A percentile compares a stretch with the other conserved stretches of the same genome.
Conservation (phyloP, 2,329 filamentous ascomycete genomes). For the Pseudopithomyces maydicus region DNA sequence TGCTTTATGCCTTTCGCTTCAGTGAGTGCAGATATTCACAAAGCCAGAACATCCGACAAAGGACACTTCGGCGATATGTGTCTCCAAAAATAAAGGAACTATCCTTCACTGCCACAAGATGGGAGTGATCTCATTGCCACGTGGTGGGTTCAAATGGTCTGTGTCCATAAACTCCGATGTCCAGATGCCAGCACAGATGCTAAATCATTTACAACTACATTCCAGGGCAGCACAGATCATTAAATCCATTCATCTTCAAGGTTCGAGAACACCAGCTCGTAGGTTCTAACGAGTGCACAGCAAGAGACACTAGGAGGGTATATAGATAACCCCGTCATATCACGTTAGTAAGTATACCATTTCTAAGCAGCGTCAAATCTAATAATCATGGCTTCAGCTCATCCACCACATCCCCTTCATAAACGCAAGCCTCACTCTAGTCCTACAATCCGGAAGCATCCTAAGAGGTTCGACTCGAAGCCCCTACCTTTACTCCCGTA, state of each 20-base stretch:
- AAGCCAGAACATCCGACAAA: background rate
- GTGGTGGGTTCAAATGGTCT: background rate
- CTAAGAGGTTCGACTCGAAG: background rate
- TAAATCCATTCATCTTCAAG: background rate
- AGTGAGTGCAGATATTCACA: too few relatives aligned
- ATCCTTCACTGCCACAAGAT: background rate
- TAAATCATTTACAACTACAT: background rate
- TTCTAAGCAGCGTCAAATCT: background rate
- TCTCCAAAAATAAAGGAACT: background rate
- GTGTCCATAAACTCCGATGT: background rate
- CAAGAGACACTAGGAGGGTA: background rate
- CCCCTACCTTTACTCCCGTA: background rate
- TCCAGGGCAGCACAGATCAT: background rate
- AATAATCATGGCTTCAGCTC: background rate
- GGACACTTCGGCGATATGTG: background rate
- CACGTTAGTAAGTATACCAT: background rate
- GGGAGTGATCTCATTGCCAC: background rate
- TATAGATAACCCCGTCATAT: background rate
- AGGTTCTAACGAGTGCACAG: background rate
- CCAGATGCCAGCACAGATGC: background rate
- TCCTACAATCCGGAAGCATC: background rate
- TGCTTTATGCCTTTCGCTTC: too few relatives aligned
- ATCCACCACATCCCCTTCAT: background rate
- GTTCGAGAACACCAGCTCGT: background rate
- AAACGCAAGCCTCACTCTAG: too few relatives aligned